phyloP scores from a whole-genome alignment of 2,329 filamentous ascomycete species.

The Fusarium bulbicola region DNA sequence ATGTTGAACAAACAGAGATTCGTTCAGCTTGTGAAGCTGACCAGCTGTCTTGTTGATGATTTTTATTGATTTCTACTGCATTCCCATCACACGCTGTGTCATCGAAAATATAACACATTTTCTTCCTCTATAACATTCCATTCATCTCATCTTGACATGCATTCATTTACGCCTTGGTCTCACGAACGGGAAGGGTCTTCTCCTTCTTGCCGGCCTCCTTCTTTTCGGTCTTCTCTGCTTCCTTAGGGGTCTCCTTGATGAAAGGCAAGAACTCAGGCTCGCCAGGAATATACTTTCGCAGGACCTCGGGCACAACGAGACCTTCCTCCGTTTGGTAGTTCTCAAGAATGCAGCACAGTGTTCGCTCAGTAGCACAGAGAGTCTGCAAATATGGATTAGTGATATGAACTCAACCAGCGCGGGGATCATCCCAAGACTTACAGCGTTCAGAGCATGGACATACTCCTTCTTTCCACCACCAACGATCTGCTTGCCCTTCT shows the following conservation, averaged over 20 bases:
- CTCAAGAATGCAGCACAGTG: constrained; percentile 93
- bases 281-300: constrained; percentile 90
- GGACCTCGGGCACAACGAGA: constrained; percentile 80
- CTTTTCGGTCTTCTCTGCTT: constrained; percentile 51
- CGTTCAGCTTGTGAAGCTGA: no score
- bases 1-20: neutral
- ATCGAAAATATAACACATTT: constrained; percentile 21
- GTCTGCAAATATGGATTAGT: constrained; percentile 54
- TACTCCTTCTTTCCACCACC: constrained; percentile 90
- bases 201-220: constrained; percentile 40
- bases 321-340: constrained; percentile 96
- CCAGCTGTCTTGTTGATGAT: neutral
- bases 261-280: constrained; percentile 90
- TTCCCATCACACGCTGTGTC: constrained; percentile 25
- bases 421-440: constrained; percentile 21
- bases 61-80: constrained; percentile 4
- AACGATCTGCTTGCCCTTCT: constrained; percentile 62
- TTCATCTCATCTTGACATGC: neutral
- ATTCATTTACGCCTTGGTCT: constrained; percentile 39
- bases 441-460: constrained; percentile 88
- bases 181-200: constrained; percentile 41
- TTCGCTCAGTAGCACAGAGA: constrained; percentile 88
- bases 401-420: neutral
- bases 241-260: constrained; percentile 84
- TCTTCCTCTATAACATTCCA: constrained; percentile 28